Conservation (phyloP, 23 red algal genomes). For the Rhodosorus marinus region DNA sequence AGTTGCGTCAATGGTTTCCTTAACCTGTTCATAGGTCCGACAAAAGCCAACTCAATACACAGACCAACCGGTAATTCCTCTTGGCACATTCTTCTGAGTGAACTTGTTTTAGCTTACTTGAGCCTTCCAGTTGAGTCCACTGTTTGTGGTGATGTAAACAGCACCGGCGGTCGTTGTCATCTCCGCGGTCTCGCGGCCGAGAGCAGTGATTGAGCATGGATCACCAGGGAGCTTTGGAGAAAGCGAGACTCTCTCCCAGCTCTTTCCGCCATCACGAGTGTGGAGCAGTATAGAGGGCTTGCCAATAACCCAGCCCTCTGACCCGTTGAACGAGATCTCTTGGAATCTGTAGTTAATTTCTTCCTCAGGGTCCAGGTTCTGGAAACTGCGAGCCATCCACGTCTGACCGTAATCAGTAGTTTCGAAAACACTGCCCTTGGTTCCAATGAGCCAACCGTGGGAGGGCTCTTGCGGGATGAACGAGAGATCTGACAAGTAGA, state of each 20-base stretch:
- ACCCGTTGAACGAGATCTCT: slow-evolving; percentile 41
- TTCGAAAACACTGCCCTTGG: slow-evolving; percentile 66
- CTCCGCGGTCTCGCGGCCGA: slow-evolving; percentile 48
- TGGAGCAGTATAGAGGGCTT: slow-evolving; percentile 75
- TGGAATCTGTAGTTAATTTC: slow-evolving; percentile 94
- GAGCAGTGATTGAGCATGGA: slow-evolving; percentile 66
- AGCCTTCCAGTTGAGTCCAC: slow-evolving; percentile 89
- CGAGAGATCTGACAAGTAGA: slow-evolving; percentile 59
- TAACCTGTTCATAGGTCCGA: too few species aligned
- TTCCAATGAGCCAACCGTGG: slow-evolving; percentile 87
- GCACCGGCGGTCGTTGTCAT: slow-evolving; percentile 90
- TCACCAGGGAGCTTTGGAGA: slow-evolving; percentile 84
- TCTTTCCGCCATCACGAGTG: slow-evolving; percentile 51
- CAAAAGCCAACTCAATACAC: too few species aligned
- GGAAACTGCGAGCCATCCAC: slow-evolving; percentile 70
- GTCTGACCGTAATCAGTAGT: slow-evolving; percentile 56
- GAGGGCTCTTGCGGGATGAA: slow-evolving; percentile 30
- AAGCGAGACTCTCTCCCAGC: slow-evolving; percentile 77
- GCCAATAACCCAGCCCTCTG: slow-evolving; percentile 95
- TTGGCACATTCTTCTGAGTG: too few species aligned
- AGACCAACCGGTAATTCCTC: too few species aligned
- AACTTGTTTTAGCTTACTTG: too few species aligned
- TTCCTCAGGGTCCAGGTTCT: slow-evolving; percentile 57
- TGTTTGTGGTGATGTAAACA: slow-evolving; percentile 72
- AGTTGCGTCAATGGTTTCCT: slow-evolving; percentile 94